Base-by-base conservation (phyloP, 805 yeast genomes). In the Torulaspora maleeae region DNA sequence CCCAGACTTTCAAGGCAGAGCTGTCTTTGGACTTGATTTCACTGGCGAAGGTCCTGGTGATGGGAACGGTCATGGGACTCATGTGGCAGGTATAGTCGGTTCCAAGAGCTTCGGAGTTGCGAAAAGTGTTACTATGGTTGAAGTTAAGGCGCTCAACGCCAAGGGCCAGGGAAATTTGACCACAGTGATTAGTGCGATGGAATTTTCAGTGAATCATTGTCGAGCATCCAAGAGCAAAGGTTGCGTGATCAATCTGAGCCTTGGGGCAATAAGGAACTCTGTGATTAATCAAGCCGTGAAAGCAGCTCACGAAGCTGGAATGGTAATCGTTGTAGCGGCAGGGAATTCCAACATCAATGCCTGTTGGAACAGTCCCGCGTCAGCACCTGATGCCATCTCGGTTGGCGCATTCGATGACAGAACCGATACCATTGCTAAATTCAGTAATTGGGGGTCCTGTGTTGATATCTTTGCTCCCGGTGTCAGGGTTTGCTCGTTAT, bases 391-490 rank as follows among this genome's bases (percentile, higher is more conserved):
- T 40, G 88, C 86, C 0, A 77, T 87, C 3, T 80, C 95, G 0
- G 95, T 90, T 7, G 97, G 96, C 1, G 95, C 96, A 3, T 79
- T 89, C 41, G 91, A 88, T 58, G 95, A 86, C 59, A 60, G 74
- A 15, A 73, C 73, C 5, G 95, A 87, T 55, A 55, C 71, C 2
- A 71, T 89, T 28, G 95, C 97, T 0, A 59, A 75, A 10, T 90
- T 91, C 56, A 78, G 93, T n/a, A 90, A 91, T 60, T 86, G 90
- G 89, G 97, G 98, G 0, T 70, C 73, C n/a, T 91, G 97, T 64
- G 95, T 90, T 6, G 88, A 87, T 58, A 72, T 87, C 1, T 83
- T 86, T 66, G 88, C 96, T 0, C 78, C 91, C 38, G 98, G 98
- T 0, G 82, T 81, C 0, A 68, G 70, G 12, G 82, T 88, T 2